Evolutionary conservation across 2,329 filamentous ascomycete genomes (phyloP), one percentile per base, ranked within the genome.

Genomic region (Aspergillus sp.): DNA sequence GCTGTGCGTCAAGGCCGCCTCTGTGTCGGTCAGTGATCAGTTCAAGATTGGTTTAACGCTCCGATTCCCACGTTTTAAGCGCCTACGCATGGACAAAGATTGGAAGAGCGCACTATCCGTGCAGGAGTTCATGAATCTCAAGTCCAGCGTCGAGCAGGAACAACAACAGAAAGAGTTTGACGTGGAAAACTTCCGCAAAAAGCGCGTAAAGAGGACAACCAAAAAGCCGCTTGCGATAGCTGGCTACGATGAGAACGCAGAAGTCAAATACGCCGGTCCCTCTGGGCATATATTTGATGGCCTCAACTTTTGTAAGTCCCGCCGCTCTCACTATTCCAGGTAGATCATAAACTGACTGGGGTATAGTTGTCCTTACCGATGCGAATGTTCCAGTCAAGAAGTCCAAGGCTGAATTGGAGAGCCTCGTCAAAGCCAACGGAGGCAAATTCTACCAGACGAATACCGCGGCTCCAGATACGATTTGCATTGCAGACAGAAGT

Each of bases 1-100:
- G 1, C 70, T 99, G 0, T 90, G 91, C 49, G 91, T 95, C 64
- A 99, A 98, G 77, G 95, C 93, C 3, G 90, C 94, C 0, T 91
- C 89, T 22, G 86, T 96, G 0, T 87, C 85, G 0, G 79, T 82
- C 0, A 94, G 91, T 0, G 90, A 93, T 56, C 87, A 90, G 61
- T 98, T 97, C 73, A 88, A 89, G 7, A 87, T 87, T 17, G 86
- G 86, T 1, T 81, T 90, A 63, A 98, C 95, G 0, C 80, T 99
- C 45, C 89, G 95, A 0, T 99, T 99, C 69, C 95, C 95, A 2
- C 88, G 95, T 1, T 97, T 98, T 77, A 92, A 92, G 65, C 85
- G 84, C 41, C 79, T 98, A 6, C 87, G 93, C 4, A 83, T 85
- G n/a, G 95, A 98, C 76, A 92, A 93, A 67, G 82, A 84, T 59